Evolutionary conservation across 179 eudicot genomes (phyloP).

Genomic region (Sideroxylon spinosum): DNA sequence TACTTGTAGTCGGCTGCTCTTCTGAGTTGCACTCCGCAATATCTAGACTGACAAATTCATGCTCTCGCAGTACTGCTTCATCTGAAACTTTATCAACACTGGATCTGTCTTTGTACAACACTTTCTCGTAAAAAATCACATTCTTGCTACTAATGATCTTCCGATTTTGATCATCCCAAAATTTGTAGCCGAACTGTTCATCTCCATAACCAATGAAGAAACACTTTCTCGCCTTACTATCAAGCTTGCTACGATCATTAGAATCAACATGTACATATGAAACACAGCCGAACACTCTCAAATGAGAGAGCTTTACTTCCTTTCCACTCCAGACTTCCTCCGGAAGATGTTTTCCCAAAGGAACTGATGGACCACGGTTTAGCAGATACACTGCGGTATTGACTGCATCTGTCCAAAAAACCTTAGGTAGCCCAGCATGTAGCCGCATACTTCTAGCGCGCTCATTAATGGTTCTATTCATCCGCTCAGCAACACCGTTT

Average conservation of each 20-base stretch:
- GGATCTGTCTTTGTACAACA: too few species aligned
- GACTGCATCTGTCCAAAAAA: not conserved
- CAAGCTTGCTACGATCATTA: not conserved
- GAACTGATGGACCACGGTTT: not conserved
- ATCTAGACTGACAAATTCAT: too few species aligned
- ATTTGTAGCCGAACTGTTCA: not conserved
- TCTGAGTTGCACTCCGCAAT: too few species aligned
- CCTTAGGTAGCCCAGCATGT: not conserved
- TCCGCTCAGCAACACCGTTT: not conserved
- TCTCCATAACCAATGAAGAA: constrained; percentile 6
- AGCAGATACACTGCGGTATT: not conserved
- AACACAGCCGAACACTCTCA: constrained; percentile 10
- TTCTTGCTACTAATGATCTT: not conserved
- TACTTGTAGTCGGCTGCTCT: too few species aligned
- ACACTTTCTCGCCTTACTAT: constrained; percentile 7
- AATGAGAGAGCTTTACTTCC: not conserved
- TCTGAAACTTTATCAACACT: too few species aligned
- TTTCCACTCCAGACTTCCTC: not conserved
- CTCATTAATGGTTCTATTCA: not conserved
- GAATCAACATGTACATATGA: not conserved
- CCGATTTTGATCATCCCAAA: constrained; percentile 11
- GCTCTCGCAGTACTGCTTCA: too few species aligned
- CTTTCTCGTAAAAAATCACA: too few species aligned
- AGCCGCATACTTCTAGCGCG: not conserved
- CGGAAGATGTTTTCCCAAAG: not conserved